Base-by-base conservation (phyloP, 768 basidiomycete species). In the Termitomyces titanicus region DNA sequence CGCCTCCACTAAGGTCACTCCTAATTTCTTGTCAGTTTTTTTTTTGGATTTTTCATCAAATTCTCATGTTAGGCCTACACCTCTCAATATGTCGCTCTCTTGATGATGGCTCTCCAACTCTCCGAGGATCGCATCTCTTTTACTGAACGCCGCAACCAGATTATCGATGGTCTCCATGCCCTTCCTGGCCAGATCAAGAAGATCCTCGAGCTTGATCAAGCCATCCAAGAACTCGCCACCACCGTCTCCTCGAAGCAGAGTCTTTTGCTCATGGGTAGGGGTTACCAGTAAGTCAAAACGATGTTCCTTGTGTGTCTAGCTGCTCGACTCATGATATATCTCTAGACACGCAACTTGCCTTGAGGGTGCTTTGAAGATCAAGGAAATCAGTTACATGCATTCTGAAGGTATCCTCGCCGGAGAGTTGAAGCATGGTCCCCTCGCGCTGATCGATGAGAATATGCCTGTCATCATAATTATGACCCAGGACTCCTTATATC, bases 391-490 rank as follows among this genome's bases (percentile, higher is more conserved):
- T 53, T 98, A 98, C 75, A 88, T 92, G 83, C 86, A 86, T 69
- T 84, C 83, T 1, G 86, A 87, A 74, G 89, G 89, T 76, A 98
- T 98, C 70, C 85, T 99, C 54, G 97, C 97, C 22, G 97, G 97
- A 63, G 97, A 99, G 77, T 79, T 99, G 61, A 99, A 99, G 79
- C 97, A 99, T 69, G 97, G 97, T 43, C 97, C 97, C 53, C 85
- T 99, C 53, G 97, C 97, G 51, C 76, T 99, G 62, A 90, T 99
- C 65, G 97, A 99, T 68, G 97, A 98, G 76, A 94, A 96, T 76
- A 93, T 97, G 90, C 85, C 94, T 39, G 93, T 98, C 63, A 98
- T 98, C 77, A 93, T 99, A 74, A 85, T 99, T 75, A 99, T 99
- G 97, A 99, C 97, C 27, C 89, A 92, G 61, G 97, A 99, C 74